These are phyloP conservation scores for Sphaerosporella brunnea DNA, from an alignment of 495 filamentous ascomycete species.

Conservation along the genomic window DNA sequence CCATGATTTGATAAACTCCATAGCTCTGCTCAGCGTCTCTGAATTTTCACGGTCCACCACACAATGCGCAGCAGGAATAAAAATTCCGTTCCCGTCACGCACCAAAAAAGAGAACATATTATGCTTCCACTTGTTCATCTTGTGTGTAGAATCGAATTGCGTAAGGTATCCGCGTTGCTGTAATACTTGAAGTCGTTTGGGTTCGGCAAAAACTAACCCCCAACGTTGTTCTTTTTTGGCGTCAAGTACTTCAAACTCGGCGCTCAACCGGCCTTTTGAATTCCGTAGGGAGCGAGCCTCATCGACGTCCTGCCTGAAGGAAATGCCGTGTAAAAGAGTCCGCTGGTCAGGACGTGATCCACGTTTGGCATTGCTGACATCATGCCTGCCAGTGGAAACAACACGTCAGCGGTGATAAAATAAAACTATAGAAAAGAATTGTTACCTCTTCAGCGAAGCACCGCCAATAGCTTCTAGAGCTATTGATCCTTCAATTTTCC, in stretches of 20 bases:
- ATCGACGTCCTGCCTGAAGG: neutral
- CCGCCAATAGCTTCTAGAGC: neutral
- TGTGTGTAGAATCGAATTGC: slow-evolving; percentile 6
- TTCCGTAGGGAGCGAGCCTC: neutral
- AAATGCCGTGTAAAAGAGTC: too few relatives aligned
- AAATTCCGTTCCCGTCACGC: slow-evolving; percentile 1
- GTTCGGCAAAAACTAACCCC: neutral
- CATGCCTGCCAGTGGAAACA: too few relatives aligned
- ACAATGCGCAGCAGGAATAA: slow-evolving; percentile 1
- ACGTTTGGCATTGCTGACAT: too few relatives aligned
- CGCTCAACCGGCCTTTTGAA: neutral
- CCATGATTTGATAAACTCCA: neutral
- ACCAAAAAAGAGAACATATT: slow-evolving; percentile 4
- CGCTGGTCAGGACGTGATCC: too few relatives aligned
- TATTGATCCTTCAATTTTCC: neutral
- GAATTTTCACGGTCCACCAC: slow-evolving; percentile 5
- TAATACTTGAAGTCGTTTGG: neutral
- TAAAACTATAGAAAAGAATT: too few relatives aligned
- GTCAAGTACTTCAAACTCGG: neutral
- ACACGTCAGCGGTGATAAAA: too few relatives aligned
- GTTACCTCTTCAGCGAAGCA: too few relatives aligned
- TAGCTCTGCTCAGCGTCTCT: neutral
- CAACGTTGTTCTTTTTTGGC: neutral
- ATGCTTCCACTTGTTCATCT: neutral
- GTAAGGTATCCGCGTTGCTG: neutral